Base-by-base conservation (phyloP, 2,329 filamentous ascomycete genomes). In the Colletotrichum simmondsii region DNA sequence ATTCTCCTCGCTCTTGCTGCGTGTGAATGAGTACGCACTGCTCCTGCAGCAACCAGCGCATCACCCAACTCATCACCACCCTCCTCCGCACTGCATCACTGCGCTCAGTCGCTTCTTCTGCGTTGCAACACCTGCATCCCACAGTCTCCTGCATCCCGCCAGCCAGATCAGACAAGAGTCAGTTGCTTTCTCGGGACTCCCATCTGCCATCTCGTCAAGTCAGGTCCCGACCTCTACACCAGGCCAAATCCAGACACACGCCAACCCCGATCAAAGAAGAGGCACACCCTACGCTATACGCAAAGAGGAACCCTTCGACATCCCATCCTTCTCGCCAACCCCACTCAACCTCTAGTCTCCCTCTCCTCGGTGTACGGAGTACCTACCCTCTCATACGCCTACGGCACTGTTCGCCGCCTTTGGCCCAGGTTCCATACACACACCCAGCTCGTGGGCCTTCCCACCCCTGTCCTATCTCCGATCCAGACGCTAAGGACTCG, bases 381-480 rank as follows among this genome's bases (percentile, higher is more conserved):
- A 60, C 42, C 42, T 72, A 70, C 66, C 61, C 35, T 32, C 28
- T 57, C 52, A 52, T 65, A 65, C 62, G 52, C 52, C 66, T 65
- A 65, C 70, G 70, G 70, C 46, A 72, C 66, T 65, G 49, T 65
- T 72, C 65, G 70, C 70, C 70, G 70, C 70, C 54, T 72, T 28
- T 69, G 54, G 35, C 65, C 70, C 70, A 54, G 46, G 54, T 62
- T 63, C 66, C 70, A 72, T 65, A 68, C 61, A 61, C 46, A 61
- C 68, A 67, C 64, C 68, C 70, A 70, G 65, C 58, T 32, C 58
- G 64, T 71, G 69, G 69, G 37, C 69, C 59, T 49, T 26, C 46
- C 26, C 57, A 42, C 67, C 71, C 70, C 62, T 71, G 67, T 19
- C 19, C 74, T 74, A 74, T 74, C 72, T 75, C 74, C 74, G 72